Base-by-base conservation (phyloP, 805 yeast species). In the Sungouiella thailandica region DNA sequence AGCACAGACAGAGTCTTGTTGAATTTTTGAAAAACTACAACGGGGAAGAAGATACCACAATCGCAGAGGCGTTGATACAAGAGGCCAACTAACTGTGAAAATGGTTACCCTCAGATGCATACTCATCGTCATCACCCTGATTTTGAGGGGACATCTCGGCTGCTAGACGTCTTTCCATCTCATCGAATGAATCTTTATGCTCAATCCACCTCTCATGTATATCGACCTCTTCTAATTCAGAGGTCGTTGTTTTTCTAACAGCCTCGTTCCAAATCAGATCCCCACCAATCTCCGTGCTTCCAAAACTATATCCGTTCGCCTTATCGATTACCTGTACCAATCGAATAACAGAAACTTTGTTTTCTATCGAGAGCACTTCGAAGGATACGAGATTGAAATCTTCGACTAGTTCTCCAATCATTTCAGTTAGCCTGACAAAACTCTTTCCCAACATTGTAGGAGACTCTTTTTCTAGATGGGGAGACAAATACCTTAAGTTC, bases 221-320 rank as follows among this genome's bases (percentile, higher is more conserved):
- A 54, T 89, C 96, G 5, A 76, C 63, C 11, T 72, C 74, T 29
- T 65, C 60, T 20, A 37, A 45, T 4, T 66, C 77, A 28, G 70
- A 56, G 29, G 68, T 58, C 8, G 84, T 78, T 25, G 89, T 80
- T 34, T 84, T 86, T 43, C 97, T 70, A 1, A 90, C 74, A 1
- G 96, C 96, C 47, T 90, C 96, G n/a, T 88, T 84, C 98, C 98
- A 93, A 2, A 93, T 78, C 0, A 90, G 76, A 53, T 93, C 99
- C n/a, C 97, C 98, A 2, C 97, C 96, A 6, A 90, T 70, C 47
- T 93, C 99, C 19, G 88, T 84, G 1, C 89, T 68, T 0, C 99
- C 99, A 64, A 86, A 87, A 46, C 84, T 73, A 54, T 93, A 93
- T 0, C 99, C 99, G 48, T 82, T 85, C 2, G 97, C 90, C 53